These are phyloP conservation scores for Phoenix dactylifera DNA, from an alignment of 176 grass and related monocot genomes.

Conservation along the genomic window DNA sequence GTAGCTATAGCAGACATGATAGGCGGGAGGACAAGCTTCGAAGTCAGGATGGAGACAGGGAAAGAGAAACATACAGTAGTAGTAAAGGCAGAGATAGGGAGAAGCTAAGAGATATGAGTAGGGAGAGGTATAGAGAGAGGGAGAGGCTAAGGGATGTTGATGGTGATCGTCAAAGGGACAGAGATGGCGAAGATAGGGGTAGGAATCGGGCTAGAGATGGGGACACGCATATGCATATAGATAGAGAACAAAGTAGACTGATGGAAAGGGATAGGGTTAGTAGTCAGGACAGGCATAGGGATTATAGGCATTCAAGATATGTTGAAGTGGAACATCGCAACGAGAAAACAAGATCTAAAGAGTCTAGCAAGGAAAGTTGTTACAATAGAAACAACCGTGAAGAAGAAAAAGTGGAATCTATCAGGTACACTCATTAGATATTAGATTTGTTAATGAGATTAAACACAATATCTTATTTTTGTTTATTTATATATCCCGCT, in stretches of 20 bases:
- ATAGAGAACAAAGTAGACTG: conserved; percentile 15
- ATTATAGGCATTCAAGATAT: conserved; percentile 36
- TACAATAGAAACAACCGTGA: conserved; percentile 25
- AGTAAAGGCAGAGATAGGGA: conserved; percentile 46
- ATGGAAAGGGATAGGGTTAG: conserved; percentile 27
- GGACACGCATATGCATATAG: conserved; percentile 26
- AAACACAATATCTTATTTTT: background rate
- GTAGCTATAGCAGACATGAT: background rate
- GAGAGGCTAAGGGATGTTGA: conserved; percentile 17
- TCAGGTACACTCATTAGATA: conserved; percentile 31
- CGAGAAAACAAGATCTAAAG: conserved; percentile 27
- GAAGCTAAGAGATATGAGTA: conserved; percentile 32
- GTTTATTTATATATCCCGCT: conserved; percentile 12
- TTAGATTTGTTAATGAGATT: no score
- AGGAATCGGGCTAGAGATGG: conserved; percentile 32
- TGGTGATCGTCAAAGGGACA: conserved; percentile 32
- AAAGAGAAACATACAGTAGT: conserved; percentile 28
- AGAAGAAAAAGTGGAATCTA: conserved; percentile 39
- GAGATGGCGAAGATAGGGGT: conserved; percentile 24
- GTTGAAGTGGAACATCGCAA: conserved; percentile 32
- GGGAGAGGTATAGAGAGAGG: conserved; percentile 34
- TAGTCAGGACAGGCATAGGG: conserved; percentile 31
- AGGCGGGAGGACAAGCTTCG: conserved; percentile 5
- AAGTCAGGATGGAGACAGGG: conserved; percentile 37
- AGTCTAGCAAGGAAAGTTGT: conserved; percentile 29